Conservation (phyloP, 2,329 filamentous ascomycete genomes). For the Apiospora rasikravindrae region DNA sequence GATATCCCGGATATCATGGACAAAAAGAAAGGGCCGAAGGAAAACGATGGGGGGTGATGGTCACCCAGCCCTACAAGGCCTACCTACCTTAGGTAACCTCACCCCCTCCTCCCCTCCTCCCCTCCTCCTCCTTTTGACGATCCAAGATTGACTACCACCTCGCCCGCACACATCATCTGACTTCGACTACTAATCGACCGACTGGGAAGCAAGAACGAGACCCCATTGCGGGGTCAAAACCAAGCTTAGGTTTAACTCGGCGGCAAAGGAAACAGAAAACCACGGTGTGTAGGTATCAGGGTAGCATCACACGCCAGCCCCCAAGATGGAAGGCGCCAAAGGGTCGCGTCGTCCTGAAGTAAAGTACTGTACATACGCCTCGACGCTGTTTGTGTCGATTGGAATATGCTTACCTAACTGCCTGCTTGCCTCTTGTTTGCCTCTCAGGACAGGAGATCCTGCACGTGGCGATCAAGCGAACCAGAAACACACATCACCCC, state of each 20-base stretch:
- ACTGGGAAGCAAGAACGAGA: neutral
- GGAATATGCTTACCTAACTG: neutral
- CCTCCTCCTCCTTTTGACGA: neutral
- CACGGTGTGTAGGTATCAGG: neutral
- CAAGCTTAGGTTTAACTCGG: neutral
- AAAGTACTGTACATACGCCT: neutral
- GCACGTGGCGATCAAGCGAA: neutral
- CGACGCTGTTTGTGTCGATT: neutral
- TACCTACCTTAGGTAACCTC: neutral
- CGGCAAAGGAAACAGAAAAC: neutral
- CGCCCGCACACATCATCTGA: neutral
- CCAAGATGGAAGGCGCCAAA: neutral
- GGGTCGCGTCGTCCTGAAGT: neutral
- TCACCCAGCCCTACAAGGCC: neutral
- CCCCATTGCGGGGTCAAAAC: neutral
- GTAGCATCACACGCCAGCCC: neutral
- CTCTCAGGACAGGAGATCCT: neutral
- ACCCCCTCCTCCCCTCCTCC: neutral
- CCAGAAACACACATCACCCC: neutral
- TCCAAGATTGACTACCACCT: slow-evolving; percentile 11
- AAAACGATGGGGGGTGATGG: neutral
- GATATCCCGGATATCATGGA: neutral
- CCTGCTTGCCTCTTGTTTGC: neutral
- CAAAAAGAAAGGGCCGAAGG: slow-evolving; percentile 3
- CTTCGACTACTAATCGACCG: neutral